Percentiles rank a stretch among this genome's conserved stretches.
Evolutionary conservation across 495 filamentous ascomycete genomes (phyloP).

Genomic region (Talaromyces wortmannii): DNA sequence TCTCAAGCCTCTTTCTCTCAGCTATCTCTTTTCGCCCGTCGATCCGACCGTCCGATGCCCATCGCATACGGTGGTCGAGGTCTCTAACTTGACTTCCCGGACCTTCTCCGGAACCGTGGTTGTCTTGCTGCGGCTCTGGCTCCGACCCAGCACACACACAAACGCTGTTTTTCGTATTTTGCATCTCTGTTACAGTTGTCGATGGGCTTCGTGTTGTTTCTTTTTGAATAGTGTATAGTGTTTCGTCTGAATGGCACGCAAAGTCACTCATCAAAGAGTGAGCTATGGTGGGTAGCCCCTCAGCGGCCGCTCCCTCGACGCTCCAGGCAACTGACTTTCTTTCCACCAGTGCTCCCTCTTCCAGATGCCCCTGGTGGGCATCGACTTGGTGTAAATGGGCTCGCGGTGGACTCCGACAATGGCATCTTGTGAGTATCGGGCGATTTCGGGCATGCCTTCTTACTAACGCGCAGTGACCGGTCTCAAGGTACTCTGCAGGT

Average conservation of each 20-base stretch:
- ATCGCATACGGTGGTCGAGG: not conserved
- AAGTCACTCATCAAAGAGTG: slow-evolving; percentile 43
- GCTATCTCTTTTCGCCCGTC: not conserved
- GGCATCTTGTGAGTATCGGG: slow-evolving; percentile 68
- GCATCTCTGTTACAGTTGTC: no score
- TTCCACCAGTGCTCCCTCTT: slow-evolving; percentile 74
- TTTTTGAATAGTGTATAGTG: not conserved
- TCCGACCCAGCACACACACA: not conserved
- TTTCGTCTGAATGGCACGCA: slow-evolving; percentile 36
- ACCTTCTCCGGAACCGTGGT: not conserved
- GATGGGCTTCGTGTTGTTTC: not conserved
- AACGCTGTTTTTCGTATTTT: no score
- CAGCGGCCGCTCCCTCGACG: not conserved
- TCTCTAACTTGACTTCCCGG: not conserved
- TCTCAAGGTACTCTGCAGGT: slow-evolving; percentile 81
- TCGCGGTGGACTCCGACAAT: slow-evolving; percentile 77
- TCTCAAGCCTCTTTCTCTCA: not conserved
- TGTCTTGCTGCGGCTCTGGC: not conserved
- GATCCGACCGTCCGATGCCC: not conserved
- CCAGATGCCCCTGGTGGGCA: slow-evolving; percentile 88
- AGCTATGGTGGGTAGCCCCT: slow-evolving; percentile 30
- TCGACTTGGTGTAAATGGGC: slow-evolving; percentile 86
- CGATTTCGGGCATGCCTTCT: not conserved
- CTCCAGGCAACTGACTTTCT: not conserved
- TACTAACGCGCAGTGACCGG: not conserved